These are phyloP conservation scores for Skeletonema menzelii DNA, from an alignment of 108 stramenopile genomes.

Conservation along the genomic window DNA sequence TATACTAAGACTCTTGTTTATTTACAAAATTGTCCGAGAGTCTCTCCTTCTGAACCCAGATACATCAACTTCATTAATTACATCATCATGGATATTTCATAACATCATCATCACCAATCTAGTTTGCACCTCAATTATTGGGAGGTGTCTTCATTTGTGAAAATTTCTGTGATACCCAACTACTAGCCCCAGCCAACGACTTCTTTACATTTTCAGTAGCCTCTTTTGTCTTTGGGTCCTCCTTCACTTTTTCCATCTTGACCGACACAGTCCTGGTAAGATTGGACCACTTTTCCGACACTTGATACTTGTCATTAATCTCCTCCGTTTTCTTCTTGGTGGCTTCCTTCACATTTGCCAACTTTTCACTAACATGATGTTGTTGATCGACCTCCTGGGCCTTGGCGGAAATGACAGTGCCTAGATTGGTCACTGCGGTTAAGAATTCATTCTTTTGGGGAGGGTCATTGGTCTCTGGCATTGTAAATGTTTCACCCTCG, in stretches of 20 bases:
- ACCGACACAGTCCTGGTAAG: not conserved
- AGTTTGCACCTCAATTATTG: not conserved
- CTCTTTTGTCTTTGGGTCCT: not conserved
- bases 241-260: not conserved
- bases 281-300: not conserved
- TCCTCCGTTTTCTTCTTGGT: not conserved
- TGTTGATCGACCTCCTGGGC: slow-evolving; percentile 6
- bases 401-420: not conserved
- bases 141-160: not conserved
- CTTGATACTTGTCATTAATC: not conserved
- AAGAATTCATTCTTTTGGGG: slow-evolving; percentile 1
- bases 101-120: not conserved
- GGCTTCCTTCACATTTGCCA: not conserved
- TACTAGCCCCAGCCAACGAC: not conserved
- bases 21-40: not conserved
- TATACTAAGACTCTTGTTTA: not conserved
- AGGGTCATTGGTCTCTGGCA: not conserved
- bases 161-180: not conserved
- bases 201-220: not conserved
- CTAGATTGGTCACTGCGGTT: not conserved
- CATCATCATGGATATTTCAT: not conserved
- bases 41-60: not conserved
- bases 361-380: slow-evolving; percentile 1
- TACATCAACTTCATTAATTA: not conserved
- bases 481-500: slow-evolving; percentile 8